Evolutionary conservation across 169 alveolate genomes (phyloP).

Genomic region (Plasmodium adleri): DNA sequence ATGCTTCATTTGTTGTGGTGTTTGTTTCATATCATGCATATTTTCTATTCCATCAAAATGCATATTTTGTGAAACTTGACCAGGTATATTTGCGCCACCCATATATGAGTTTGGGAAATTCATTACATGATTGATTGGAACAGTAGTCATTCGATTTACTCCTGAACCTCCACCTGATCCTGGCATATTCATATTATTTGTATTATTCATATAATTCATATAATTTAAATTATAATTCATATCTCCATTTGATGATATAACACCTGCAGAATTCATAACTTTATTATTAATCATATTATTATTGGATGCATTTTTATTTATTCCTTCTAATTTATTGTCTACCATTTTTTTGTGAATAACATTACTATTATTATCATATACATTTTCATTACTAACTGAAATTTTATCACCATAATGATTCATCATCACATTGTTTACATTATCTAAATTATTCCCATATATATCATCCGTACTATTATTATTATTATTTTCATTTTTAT

Average conservation of each 20-base stretch:
- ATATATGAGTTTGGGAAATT: slow-evolving; percentile 29
- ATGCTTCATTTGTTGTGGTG: slow-evolving; percentile 27
- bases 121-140: slow-evolving; percentile 49
- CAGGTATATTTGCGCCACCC: slow-evolving; percentile 21
- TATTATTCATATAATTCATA: slow-evolving; percentile 20
- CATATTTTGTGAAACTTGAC: slow-evolving; percentile 24
- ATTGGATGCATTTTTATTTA: neutral
- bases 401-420: slow-evolving; percentile 6
- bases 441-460: slow-evolving; percentile 7
- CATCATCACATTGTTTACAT: slow-evolving; percentile 2
- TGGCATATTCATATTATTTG: neutral
- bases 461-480: slow-evolving; percentile 4
- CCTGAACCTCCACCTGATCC: slow-evolving; percentile 4
- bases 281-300: slow-evolving; percentile 5
- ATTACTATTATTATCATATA: slow-evolving; percentile 17
- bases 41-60: slow-evolving; percentile 21
- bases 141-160: slow-evolving; percentile 16
- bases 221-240: slow-evolving; percentile 15
- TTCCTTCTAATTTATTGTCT: slow-evolving; percentile 15
- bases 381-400: slow-evolving; percentile 21
- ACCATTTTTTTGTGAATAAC: neutral
- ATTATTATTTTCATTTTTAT: neutral
- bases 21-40: slow-evolving; percentile 57
- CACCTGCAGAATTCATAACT: slow-evolving; percentile 2
- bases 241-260: neutral